Percentiles rank a stretch among this genome's conserved stretches.
Conservation (phyloP, 2,329 filamentous ascomycete species). For the Exophiala sideris region DNA sequence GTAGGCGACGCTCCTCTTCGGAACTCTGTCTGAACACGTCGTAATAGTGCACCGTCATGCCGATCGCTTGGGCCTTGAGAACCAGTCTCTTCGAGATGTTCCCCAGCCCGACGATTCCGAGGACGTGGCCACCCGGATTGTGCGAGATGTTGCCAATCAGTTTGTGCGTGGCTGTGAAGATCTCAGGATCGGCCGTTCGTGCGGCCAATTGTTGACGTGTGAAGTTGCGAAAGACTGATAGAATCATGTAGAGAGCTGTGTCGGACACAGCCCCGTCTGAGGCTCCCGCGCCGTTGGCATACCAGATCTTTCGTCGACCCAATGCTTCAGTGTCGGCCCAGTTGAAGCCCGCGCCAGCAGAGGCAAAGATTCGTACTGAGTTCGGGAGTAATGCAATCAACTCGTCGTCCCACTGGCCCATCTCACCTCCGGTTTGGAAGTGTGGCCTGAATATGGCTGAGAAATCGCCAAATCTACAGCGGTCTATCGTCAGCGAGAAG, state of each 20-base stretch:
- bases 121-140: slow-evolving; percentile 47
- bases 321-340: slow-evolving; percentile 60
- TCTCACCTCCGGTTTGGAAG: slow-evolving; percentile 63
- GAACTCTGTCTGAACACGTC: slow-evolving; percentile 35
- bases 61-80: slow-evolving; percentile 43
- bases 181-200: slow-evolving; percentile 38
- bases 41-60: slow-evolving; percentile 55
- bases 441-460: slow-evolving; percentile 50
- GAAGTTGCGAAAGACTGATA: slow-evolving; percentile 52
- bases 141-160: slow-evolving; percentile 46
- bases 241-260: slow-evolving; percentile 42
- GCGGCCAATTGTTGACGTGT: slow-evolving; percentile 48
- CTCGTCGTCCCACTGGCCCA: slow-evolving; percentile 63
- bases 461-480: slow-evolving; percentile 1
- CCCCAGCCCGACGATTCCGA: slow-evolving; percentile 55
- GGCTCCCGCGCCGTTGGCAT: slow-evolving; percentile 43
- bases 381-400: slow-evolving; percentile 55
- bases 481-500: not conserved
- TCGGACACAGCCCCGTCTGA: slow-evolving; percentile 46
- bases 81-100: slow-evolving; percentile 48
- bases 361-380: slow-evolving; percentile 60
- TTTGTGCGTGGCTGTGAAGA: slow-evolving; percentile 45
- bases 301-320: slow-evolving; percentile 41
- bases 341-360: slow-evolving; percentile 64
- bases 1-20: slow-evolving; percentile 33